These are phyloP conservation scores for Saccharomycopsis guyanensis DNA, from an alignment of 805 yeast species.

Conservation along the genomic window DNA sequence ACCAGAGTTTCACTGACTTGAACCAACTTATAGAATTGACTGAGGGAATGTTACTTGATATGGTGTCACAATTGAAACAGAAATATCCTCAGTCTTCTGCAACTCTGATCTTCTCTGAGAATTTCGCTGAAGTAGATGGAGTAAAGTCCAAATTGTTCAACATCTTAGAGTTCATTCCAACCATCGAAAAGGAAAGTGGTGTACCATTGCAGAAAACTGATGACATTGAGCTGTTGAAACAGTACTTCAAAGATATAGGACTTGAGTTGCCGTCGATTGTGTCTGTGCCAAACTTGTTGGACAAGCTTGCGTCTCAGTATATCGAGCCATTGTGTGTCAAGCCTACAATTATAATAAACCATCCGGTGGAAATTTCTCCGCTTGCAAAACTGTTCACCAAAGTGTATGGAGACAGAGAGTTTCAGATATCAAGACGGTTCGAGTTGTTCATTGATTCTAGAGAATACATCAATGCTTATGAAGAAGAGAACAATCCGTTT, in stretches of 20 bases:
- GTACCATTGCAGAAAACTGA: constrained; percentile 29
- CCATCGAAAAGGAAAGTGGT: constrained; percentile 50
- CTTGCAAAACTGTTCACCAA: constrained; percentile 58
- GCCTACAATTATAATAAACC: constrained; percentile 75
- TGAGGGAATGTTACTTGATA: constrained; percentile 11
- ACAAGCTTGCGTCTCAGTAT: constrained; percentile 49
- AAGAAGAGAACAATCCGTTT: constrained; percentile 88
- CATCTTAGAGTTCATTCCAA: constrained; percentile 58
- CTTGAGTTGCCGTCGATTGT: constrained; percentile 31
- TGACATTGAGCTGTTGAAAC: constrained; percentile 27
- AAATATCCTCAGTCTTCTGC: background rate
- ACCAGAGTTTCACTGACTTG: constrained; percentile 96
- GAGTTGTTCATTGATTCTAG: constrained; percentile 75
- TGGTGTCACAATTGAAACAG: background rate
- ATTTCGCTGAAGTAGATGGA: background rate
- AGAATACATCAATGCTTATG: constrained; percentile 90
- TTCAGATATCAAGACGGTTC: constrained; percentile 57
- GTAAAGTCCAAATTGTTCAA: constrained; percentile 25
- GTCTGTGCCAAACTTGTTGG: constrained; percentile 56
- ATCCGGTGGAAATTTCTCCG: constrained; percentile 83
- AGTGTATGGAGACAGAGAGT: constrained; percentile 26
- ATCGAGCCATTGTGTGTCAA: constrained; percentile 56
- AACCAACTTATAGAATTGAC: constrained; percentile 78
- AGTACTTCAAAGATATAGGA: constrained; percentile 34
- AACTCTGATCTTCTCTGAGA: background rate